A percentile compares a stretch with the other conserved stretches of the same genome.
Evolutionary conservation across 352 stramenopile species (phyloP).

Genomic region (Phytophthora quininea): DNA sequence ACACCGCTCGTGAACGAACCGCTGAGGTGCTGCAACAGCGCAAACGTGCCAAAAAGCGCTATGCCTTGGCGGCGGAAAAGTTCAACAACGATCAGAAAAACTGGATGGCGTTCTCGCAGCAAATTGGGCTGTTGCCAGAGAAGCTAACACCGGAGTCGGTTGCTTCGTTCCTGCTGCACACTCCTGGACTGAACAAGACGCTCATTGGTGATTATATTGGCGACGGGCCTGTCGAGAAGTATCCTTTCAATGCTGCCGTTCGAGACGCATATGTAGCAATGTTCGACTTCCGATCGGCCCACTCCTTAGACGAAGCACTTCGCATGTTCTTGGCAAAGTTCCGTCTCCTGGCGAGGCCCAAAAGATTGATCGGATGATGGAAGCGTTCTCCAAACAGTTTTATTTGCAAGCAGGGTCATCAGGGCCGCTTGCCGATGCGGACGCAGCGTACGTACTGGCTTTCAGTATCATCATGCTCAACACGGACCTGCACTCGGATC

Average conservation of each 20-base stretch:
- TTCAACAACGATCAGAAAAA: constrained; percentile 96
- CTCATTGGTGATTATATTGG: constrained; percentile 97
- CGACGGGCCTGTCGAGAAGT: constrained; percentile 95
- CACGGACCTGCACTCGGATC: constrained; percentile 97
- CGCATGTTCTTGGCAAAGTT: constrained; percentile 95
- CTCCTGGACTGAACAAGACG: constrained; percentile 92
- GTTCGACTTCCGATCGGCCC: constrained; percentile 93
- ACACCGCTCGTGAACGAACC: constrained; percentile 85
- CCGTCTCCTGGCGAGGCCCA: constrained; percentile 97
- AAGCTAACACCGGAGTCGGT: constrained; percentile 87
- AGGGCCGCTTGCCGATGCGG: constrained; percentile 75
- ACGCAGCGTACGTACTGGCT: constrained; percentile 96
- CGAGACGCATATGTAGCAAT: constrained; percentile 89
- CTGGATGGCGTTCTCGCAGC: constrained; percentile 90
- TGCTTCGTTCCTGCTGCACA: constrained; percentile 94
- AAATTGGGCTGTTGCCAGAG: constrained; percentile 85
- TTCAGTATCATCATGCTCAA: constrained; percentile 99
- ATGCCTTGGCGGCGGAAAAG: constrained; percentile 89
- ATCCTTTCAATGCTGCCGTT: constrained; percentile 94
- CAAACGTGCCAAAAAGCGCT: constrained; percentile 92
- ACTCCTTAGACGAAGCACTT: constrained; percentile 91
- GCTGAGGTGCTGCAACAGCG: constrained; percentile 90
- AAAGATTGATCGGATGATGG: constrained; percentile 98
- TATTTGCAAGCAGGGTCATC: constrained; percentile 77
- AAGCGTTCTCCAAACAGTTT: constrained; percentile 94